Evolutionary conservation across 2,329 filamentous ascomycete genomes (phyloP), one percentile per base, ranked within the genome.

Genomic region (Hypoxylon sp.): DNA sequence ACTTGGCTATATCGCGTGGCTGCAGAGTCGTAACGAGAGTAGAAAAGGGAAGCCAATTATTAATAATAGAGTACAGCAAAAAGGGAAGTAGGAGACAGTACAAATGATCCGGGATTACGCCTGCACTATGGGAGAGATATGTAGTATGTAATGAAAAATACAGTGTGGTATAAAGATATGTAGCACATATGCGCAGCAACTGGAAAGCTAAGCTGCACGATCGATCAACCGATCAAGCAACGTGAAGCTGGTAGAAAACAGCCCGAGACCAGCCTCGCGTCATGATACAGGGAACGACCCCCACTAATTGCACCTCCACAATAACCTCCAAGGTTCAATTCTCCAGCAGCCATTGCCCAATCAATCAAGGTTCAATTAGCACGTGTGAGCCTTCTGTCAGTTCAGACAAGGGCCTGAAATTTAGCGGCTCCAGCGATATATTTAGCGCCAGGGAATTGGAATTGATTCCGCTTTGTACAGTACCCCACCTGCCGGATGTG

Each of bases 311-410:
- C 22, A 38, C 28, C 50, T 60, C 55, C 55, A 54, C 49, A 65
- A 45, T 53, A 33, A 53, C 36, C 16, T 33, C 32, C 12, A 50
- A 16, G 54, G 42, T 42, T 45, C 46, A 18, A 33, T 36, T 38
- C 22, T 46, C 26, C 16, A 44, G 24, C 24, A 26, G 42, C 54
- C 62, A 68, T 68, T 68, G 65, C 38, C 65, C 65, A 68, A 68
- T 68, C 50, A 60, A 54, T 57, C 28, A 57, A 18, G 24, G 38
- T 57, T 61, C 18, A 8, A 30, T 18, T 53, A 60, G 65, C 65
- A 68, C 65, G 62, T 68, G 65, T 61, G 20, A 68, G 42, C 24
- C 45, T 42, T 49, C 64, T 60, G 24, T 51, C 51, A 38, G 20
- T 48, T 33, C 61, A 56, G 26, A 53, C 36, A 38, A 16, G 7